These are phyloP conservation scores for Coemansia sp. DNA, from an alignment of 192 early-diverging fungal genomes.

Conservation along the genomic window DNA sequence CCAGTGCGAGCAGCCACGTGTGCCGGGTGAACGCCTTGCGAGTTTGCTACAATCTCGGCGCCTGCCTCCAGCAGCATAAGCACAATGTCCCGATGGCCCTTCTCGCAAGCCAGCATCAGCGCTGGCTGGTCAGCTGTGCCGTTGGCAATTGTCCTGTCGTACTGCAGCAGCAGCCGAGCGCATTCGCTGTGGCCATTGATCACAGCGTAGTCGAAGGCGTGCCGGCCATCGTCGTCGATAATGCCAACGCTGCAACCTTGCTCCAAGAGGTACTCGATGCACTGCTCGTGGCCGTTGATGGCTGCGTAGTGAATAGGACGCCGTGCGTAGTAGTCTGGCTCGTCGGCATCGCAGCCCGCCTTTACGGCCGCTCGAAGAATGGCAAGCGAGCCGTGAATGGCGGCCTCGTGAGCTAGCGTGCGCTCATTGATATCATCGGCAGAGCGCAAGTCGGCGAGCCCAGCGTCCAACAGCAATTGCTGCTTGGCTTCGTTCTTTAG, in stretches of 20 bases:
- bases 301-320: conserved; percentile 92
- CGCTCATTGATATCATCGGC: conserved; percentile 94
- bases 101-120: conserved; percentile 89
- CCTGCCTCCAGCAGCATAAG: conserved; percentile 76
- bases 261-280: conserved; percentile 63
- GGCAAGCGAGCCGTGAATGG: conserved; percentile 76
- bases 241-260: conserved; percentile 58
- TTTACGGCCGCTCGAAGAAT: conserved; percentile 64
- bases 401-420: conserved; percentile 87
- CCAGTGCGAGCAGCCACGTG: conserved; percentile 91
- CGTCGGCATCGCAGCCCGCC: conserved; percentile 48
- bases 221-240: conserved; percentile 89
- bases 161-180: conserved; percentile 73
- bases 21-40: conserved; percentile 84
- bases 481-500: conserved; percentile 39
- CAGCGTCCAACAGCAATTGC: conserved; percentile 65
- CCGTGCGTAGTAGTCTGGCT: conserved; percentile 88
- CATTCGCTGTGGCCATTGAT: conserved; percentile 79
- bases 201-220: conserved; percentile 87
- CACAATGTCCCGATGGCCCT: conserved; percentile 88
- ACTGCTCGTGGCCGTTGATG: conserved; percentile 83
- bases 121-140: conserved; percentile 60
- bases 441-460: conserved; percentile 76
- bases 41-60: conserved; percentile 72
- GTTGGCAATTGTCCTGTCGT: conserved; percentile 62